A percentile compares a stretch with the other conserved stretches of the same genome.
Evolutionary conservation across 305 asterid genomes (phyloP).

Genomic region (Solanum hybrid): DNA sequence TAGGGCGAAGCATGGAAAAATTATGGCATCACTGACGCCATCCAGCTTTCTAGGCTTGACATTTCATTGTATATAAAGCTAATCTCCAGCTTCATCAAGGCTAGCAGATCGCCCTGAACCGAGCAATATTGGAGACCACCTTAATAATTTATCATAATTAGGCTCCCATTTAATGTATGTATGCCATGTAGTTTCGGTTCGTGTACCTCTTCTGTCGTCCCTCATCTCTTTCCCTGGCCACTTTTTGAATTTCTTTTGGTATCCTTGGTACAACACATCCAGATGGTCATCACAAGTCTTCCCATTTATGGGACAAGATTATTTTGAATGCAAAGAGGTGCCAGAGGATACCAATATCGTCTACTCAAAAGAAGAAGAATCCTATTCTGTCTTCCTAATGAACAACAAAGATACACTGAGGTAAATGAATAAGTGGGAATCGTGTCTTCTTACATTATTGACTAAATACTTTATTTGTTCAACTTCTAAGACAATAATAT

Average conservation of each 20-base stretch:
- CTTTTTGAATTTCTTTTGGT: background rate
- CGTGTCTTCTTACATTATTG: background rate
- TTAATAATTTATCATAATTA: background rate
- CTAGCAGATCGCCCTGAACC: background rate
- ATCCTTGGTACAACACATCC: background rate
- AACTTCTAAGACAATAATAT: background rate
- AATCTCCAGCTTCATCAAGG: background rate
- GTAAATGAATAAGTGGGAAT: background rate
- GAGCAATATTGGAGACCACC: background rate
- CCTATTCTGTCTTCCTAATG: background rate
- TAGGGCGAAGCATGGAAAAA: background rate
- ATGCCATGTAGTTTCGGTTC: background rate
- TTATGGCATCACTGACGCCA: background rate
- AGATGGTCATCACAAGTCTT: background rate
- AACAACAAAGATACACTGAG: background rate
- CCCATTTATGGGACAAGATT: background rate
- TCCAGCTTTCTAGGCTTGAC: background rate
- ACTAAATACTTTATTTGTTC: background rate
- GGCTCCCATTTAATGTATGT: background rate
- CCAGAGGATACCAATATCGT: background rate
- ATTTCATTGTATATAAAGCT: background rate
- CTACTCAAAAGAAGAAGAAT: background rate
- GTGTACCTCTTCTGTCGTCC: background rate
- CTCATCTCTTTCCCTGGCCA: background rate
- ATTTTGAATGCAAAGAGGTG: background rate